These are phyloP conservation scores for Cyberlindnera euphorbiiphila DNA, from an alignment of 805 yeast species.

Conservation along the genomic window DNA sequence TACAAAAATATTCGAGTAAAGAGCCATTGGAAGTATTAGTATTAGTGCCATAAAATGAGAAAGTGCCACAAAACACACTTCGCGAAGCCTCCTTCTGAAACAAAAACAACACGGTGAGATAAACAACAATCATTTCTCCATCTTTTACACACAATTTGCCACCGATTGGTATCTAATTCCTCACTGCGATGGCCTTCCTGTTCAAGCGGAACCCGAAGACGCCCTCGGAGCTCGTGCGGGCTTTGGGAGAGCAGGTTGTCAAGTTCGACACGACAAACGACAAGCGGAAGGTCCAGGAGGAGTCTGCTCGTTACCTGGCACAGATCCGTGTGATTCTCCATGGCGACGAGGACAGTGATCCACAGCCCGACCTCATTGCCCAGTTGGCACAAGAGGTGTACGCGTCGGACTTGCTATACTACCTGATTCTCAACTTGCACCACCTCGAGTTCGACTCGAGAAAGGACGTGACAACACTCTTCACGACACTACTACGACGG, in stretches of 20 bases:
- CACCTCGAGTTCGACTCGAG: conserved; percentile 84
- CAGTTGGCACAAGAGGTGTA: conserved; percentile 78
- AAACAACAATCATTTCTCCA: neutral
- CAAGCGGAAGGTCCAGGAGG: conserved; percentile 59
- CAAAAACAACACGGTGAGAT: conserved; percentile 1
- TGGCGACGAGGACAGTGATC: conserved; percentile 64
- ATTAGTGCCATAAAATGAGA: neutral
- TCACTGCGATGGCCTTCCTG: conserved; percentile 48
- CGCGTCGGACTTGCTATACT: conserved; percentile 61
- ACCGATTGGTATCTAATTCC: neutral
- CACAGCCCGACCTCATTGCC: conserved; percentile 50
- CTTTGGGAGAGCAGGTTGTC: conserved; percentile 66
- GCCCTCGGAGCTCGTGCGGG: conserved; percentile 77
- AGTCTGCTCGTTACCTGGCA: conserved; percentile 57
- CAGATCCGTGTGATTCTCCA: conserved; percentile 64
- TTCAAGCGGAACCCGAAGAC: conserved; percentile 90
- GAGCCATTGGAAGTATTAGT: neutral
- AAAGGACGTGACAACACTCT: conserved; percentile 72
- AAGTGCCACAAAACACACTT: too few species aligned
- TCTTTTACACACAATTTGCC: neutral
- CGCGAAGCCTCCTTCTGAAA: neutral
- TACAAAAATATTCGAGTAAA: too few species aligned
- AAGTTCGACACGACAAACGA: conserved; percentile 42
- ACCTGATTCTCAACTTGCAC: conserved; percentile 54
- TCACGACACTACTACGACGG: conserved; percentile 73